Evolutionary conservation across 208 protist species (phyloP), one percentile per base, ranked within the genome.

Genomic region (Tetramitus jugosus): DNA sequence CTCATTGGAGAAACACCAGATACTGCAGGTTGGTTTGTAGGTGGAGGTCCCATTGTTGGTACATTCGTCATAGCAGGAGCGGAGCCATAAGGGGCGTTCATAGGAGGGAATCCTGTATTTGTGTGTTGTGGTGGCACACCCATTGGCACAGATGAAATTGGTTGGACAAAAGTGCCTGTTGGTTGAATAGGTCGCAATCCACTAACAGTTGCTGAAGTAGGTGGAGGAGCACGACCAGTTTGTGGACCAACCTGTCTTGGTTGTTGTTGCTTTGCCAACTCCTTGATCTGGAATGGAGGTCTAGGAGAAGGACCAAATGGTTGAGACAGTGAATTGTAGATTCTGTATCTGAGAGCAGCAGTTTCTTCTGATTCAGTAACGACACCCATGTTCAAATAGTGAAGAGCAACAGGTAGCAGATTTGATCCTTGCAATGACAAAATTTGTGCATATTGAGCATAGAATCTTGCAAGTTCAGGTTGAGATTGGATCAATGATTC

Each of bases 361-460:
- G 49, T 33, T 7, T 67, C 43, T 53, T 42, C 45, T 46, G 53
- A 20, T 3, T 77, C 29, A 60, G 39, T 14, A 52, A 77, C 26
- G 14, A 13, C 40, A 23, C 10, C 3, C 37, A 62, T 49, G 60
- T 77, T 67, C 72, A 77, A 67, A 77, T 49, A 77, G 14, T n/a
- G 0, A 3, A 71, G n/a, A 71, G 39, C 17, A 31, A 45, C 2
- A 35, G 64, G 39, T 14, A 71, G 8, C 29, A 62, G 29, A 10
- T 10, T 26, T 56, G 1, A 37, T 49, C 43, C 40, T 49, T 77
- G 37, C 4, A 33, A 52, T 7, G 20, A 23, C 43, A 53, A 77
- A 14, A 2, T 60, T 20, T 23, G 7, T 45, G 26, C 72, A 33
- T 60, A 77, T 67, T 77, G 43, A 7, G 23, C 8, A 49, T 46